These are phyloP conservation scores for Tolypocladium ophioglossoides DNA, from an alignment of 2,329 filamentous ascomycete genomes.

Conservation along the genomic window DNA sequence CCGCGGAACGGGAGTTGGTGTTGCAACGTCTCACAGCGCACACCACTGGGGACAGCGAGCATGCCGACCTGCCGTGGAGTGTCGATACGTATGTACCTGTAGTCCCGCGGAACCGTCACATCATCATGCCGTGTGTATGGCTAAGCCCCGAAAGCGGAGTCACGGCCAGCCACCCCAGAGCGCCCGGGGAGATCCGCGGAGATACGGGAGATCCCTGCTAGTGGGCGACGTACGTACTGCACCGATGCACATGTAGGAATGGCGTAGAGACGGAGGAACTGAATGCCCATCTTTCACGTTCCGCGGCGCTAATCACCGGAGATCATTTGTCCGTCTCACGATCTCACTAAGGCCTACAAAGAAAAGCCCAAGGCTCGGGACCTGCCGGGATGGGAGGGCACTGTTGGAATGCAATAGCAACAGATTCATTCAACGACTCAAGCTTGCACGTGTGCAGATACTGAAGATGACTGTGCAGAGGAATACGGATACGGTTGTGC, in stretches of 20 bases:
- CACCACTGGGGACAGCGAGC: background rate
- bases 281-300: background rate
- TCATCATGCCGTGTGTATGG: background rate
- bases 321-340: background rate
- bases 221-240: background rate
- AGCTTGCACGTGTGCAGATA: background rate
- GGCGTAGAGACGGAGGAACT: background rate
- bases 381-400: background rate
- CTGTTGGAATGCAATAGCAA: background rate
- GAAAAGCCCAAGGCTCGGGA: background rate
- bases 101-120: background rate
- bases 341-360: background rate
- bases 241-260: background rate
- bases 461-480: background rate
- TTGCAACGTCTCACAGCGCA: background rate
- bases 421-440: background rate
- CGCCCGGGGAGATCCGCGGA: background rate
- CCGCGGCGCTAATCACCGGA: background rate
- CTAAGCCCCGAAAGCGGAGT: background rate
- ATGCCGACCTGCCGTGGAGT: background rate
- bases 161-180: background rate
- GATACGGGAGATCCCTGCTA: background rate
- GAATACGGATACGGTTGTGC: background rate
- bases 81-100: too few species aligned
- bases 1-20: background rate